phyloP scores from a whole-genome alignment of 345 rosid species.

The Bruguiera parviflora region DNA sequence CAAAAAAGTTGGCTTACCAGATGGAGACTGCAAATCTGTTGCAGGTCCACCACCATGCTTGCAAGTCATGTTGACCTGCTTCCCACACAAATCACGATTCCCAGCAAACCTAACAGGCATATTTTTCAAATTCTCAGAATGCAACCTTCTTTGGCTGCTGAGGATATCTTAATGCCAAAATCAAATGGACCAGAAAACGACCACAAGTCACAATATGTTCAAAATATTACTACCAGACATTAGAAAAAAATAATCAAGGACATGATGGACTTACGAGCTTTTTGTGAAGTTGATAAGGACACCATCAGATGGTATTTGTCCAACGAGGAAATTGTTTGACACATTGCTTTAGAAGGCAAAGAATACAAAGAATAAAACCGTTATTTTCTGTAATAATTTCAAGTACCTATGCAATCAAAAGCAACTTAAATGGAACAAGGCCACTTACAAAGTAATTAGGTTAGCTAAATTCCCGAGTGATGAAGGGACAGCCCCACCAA shows the following conservation, averaged over 20 bases:
- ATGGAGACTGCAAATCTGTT: slow-evolving; percentile 32
- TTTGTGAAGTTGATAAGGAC: slow-evolving; percentile 49
- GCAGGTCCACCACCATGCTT: slow-evolving; percentile 51
- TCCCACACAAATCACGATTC: slow-evolving; percentile 79
- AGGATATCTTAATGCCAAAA: background rate
- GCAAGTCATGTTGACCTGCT: slow-evolving; percentile 63
- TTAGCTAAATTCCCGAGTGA: slow-evolving; percentile 66
- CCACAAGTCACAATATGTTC: background rate
- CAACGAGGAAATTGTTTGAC: slow-evolving; percentile 81
- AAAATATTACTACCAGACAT: background rate
- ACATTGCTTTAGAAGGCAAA: slow-evolving; percentile 62
- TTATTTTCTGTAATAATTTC: background rate
- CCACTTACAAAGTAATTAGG: slow-evolving; percentile 67
- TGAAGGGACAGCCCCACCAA: slow-evolving; percentile 69
- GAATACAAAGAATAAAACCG: slow-evolving; percentile 21
- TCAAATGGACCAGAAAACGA: background rate
- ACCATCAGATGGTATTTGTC: slow-evolving; percentile 79
- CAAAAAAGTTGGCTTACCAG: slow-evolving; percentile 45
- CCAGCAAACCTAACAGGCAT: slow-evolving; percentile 63
- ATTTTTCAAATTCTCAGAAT: slow-evolving; percentile 8
- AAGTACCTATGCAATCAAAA: slow-evolving; percentile 1
- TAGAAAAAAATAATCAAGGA: background rate
- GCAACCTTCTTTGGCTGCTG: slow-evolving; percentile 6
- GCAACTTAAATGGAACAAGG: slow-evolving; percentile 19
- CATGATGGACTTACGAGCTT: slow-evolving; percentile 61